Conservation (phyloP, 2,329 filamentous ascomycete species). For the Tolypocladium cylindrosporum region DNA sequence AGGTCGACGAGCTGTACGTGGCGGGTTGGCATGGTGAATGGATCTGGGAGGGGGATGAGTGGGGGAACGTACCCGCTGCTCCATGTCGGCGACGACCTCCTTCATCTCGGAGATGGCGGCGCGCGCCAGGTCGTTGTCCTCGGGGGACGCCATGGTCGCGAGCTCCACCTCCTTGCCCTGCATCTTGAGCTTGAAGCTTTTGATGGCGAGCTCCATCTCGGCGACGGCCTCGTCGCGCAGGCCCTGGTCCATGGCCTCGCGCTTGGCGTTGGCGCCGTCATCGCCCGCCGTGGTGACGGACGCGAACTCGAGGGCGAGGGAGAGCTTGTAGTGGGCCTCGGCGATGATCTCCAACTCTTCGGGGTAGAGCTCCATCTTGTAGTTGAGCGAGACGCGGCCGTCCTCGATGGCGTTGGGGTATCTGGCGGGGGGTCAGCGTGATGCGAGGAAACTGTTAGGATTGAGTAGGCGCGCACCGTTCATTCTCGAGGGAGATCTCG, state of each 20-base stretch:
- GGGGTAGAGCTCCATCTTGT: slow-evolving; percentile 71
- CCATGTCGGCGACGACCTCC: slow-evolving; percentile 70
- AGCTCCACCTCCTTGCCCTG: slow-evolving; percentile 60
- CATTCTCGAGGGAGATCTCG: slow-evolving; percentile 95
- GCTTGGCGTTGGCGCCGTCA: slow-evolving; percentile 34
- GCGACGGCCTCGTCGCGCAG: slow-evolving; percentile 61
- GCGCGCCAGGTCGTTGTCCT: slow-evolving; percentile 55
- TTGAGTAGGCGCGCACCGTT: slow-evolving; percentile 42
- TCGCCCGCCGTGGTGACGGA: slow-evolving; percentile 57
- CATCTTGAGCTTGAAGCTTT: slow-evolving; percentile 61
- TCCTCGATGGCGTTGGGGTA: slow-evolving; percentile 84
- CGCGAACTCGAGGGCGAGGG: slow-evolving; percentile 86
- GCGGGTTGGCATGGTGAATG: background rate
- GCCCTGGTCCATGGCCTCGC: slow-evolving; percentile 51
- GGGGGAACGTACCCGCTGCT: slow-evolving; percentile 50
- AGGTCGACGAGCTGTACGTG: slow-evolving; percentile 53
- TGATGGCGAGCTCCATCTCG: slow-evolving; percentile 65
- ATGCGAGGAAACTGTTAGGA: background rate
- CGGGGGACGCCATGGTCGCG: slow-evolving; percentile 49
- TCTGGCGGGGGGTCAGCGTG: slow-evolving; percentile 22
- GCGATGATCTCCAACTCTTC: slow-evolving; percentile 78
- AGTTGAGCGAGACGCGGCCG: slow-evolving; percentile 62
- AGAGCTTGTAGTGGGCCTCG: slow-evolving; percentile 94
- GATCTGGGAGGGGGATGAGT: background rate
- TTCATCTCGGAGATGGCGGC: slow-evolving; percentile 62